phyloP scores from a whole-genome alignment of 2,329 filamentous ascomycete species.

The Neonectria hederae region DNA sequence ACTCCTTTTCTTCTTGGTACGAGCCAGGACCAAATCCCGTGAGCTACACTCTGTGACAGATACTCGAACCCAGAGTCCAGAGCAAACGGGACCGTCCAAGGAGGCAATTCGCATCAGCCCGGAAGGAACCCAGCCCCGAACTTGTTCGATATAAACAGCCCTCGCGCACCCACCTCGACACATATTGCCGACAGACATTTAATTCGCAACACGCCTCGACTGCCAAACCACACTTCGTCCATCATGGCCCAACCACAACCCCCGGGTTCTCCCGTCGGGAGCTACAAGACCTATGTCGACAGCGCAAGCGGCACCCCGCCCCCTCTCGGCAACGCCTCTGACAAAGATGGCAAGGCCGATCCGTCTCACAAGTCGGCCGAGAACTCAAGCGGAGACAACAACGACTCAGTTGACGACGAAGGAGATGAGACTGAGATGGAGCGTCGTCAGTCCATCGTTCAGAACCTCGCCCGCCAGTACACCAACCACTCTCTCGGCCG shows the following conservation, averaged over 20 bases:
- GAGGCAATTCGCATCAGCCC: slow-evolving; percentile 4
- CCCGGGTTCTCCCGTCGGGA: not conserved
- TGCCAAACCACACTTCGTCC: not conserved
- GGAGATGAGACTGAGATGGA: slow-evolving; percentile 8
- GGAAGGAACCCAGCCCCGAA: slow-evolving; percentile 1
- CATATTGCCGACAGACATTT: not conserved
- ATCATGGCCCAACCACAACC: slow-evolving; percentile 7
- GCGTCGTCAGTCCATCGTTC: slow-evolving; percentile 19
- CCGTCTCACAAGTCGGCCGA: not conserved
- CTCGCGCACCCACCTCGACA: not conserved
- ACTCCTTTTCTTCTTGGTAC: slow-evolving; percentile 1
- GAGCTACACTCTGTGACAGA: slow-evolving; percentile 1
- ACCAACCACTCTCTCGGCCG: slow-evolving; percentile 8
- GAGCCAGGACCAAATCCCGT: slow-evolving; percentile 7
- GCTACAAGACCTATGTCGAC: slow-evolving; percentile 16
- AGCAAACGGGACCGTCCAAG: slow-evolving; percentile 20
- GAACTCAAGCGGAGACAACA: not conserved
- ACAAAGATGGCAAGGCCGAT: not conserved
- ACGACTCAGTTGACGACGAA: slow-evolving; percentile 15
- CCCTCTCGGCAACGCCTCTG: not conserved
- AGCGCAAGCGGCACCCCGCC: not conserved
- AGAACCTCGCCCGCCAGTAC: slow-evolving; percentile 21
- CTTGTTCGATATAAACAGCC: not conserved
- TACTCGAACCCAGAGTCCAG: slow-evolving; percentile 4
- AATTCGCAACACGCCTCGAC: not conserved